These are phyloP conservation scores for Daldinia grandis DNA, from an alignment of 495 filamentous ascomycete genomes.

Conservation along the genomic window DNA sequence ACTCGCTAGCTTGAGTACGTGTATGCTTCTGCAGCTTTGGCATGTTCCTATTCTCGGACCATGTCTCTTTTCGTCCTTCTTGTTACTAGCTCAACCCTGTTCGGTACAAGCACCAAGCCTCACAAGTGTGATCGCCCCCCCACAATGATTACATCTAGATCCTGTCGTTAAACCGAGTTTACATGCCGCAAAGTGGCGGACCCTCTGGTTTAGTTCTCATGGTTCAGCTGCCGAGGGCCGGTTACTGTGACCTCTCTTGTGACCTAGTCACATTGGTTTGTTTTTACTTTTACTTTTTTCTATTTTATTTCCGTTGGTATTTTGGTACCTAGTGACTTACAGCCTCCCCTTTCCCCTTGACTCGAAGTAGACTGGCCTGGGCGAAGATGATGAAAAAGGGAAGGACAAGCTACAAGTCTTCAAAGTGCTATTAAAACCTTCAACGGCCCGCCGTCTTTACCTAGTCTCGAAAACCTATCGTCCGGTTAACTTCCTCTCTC, in stretches of 20 bases:
- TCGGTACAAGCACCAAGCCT: conserved; percentile 38
- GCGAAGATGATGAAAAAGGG: conserved; percentile 30
- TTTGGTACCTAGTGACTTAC: conserved; percentile 31
- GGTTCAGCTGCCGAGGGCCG: conserved; percentile 42
- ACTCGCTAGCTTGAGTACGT: conserved; percentile 1
- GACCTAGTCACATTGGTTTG: conserved; percentile 42
- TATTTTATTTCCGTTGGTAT: conserved; percentile 21
- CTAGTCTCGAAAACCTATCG: conserved; percentile 22
- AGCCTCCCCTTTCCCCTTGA: conserved; percentile 34
- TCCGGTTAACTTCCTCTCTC: conserved; percentile 19
- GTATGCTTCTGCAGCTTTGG: conserved; percentile 19
- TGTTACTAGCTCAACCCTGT: conserved; percentile 28
- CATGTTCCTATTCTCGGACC: conserved; percentile 20
- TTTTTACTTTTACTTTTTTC: conserved; percentile 5
- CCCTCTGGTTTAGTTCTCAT: conserved; percentile 37
- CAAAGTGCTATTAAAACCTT: conserved; percentile 39
- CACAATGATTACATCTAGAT: conserved; percentile 45
- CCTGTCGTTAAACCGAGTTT: conserved; percentile 37
- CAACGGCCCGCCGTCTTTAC: conserved; percentile 30
- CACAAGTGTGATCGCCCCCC: conserved; percentile 45
- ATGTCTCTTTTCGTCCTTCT: conserved; percentile 36
- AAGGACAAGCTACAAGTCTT: conserved; percentile 25
- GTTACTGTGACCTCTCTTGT: conserved; percentile 43
- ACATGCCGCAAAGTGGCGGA: conserved; percentile 41
- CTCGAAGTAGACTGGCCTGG: conserved; percentile 39